A percentile compares a stretch with the other conserved stretches of the same genome.
Conservation (phyloP, 2,329 filamentous ascomycete species). For the Pseudocercospora fuligena region DNA sequence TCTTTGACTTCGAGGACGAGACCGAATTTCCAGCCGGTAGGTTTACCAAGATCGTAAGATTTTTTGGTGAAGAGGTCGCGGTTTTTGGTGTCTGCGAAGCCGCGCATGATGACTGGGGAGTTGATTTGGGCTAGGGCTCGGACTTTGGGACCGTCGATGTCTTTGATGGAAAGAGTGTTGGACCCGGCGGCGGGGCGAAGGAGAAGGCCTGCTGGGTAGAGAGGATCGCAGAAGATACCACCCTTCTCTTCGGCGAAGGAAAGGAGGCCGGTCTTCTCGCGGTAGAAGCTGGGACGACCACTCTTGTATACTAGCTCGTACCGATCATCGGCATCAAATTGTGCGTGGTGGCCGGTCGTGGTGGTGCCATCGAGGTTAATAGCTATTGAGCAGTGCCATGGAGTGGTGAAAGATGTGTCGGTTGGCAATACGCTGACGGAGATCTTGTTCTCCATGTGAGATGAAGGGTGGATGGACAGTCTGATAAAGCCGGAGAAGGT, state of each 20-base stretch:
- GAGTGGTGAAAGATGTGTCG: conserved; percentile 22
- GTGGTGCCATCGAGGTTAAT: conserved; percentile 30
- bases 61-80: conserved; percentile 21
- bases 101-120: conserved; percentile 22
- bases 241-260: conserved; percentile 16
- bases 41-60: conserved; percentile 13
- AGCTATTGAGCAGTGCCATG: conserved; percentile 26
- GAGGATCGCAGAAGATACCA: conserved; percentile 18
- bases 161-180: conserved; percentile 11
- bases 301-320: conserved; percentile 21
- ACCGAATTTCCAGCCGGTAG: conserved; percentile 23
- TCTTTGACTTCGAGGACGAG: conserved; percentile 25
- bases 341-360: conserved; percentile 19
- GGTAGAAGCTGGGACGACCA: conserved; percentile 22
- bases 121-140: conserved; percentile 21
- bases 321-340: conserved; percentile 22
- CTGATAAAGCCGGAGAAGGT: conserved; percentile 21
- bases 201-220: conserved; percentile 21
- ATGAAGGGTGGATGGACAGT: conserved; percentile 19
- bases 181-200: conserved; percentile 15
- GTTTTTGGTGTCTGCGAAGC: conserved; percentile 17
- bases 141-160: conserved; percentile 18
- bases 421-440: conserved; percentile 21
- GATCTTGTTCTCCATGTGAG: conserved; percentile 16
- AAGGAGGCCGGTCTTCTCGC: conserved; percentile 18